phyloP scores from a whole-genome alignment of 2,329 filamentous ascomycete genomes.

The Trichophyton schoenleinii region DNA sequence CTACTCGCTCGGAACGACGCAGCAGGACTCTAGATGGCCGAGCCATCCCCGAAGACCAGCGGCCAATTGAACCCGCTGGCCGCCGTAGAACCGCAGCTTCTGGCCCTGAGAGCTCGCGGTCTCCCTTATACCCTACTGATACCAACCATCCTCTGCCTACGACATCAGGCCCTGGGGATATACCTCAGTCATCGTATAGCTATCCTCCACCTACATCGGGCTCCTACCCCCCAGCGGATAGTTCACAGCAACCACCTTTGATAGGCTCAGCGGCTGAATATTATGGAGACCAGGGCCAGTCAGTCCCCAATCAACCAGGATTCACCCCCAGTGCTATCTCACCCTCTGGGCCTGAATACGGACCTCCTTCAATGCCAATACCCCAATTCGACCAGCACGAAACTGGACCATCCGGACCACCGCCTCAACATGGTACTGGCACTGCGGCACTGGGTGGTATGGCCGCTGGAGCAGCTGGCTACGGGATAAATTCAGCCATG shows the following conservation, averaged over 20 bases:
- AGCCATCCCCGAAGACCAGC: neutral
- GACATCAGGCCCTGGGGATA: neutral
- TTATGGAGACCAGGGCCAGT: conserved; percentile 51
- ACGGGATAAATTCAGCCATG: conserved; percentile 29
- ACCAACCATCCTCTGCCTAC: neutral
- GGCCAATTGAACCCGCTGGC: neutral
- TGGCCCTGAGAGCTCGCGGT: neutral
- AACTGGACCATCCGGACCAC: neutral
- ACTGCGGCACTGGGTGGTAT: conserved; percentile 41
- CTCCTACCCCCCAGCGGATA: neutral
- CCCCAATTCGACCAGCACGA: conserved; percentile 39
- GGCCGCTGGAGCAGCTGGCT: conserved; percentile 22
- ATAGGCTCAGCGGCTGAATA: conserved; percentile 49
- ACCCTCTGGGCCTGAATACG: conserved; percentile 41
- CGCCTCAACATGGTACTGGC: conserved; percentile 33
- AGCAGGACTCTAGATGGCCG: neutral
- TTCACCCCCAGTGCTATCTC: conserved; percentile 36
- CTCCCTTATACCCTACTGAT: neutral
- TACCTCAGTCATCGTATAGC: neutral
- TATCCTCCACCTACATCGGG: neutral
- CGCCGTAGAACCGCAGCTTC: neutral
- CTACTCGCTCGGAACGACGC: neutral
- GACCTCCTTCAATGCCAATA: conserved; percentile 44
- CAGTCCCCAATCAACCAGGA: conserved; percentile 48
- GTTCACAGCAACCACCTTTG: conserved; percentile 7